Percentiles rank a stretch among this genome's conserved stretches.
Evolutionary conservation across 2,329 filamentous ascomycete species (phyloP).

Genomic region (Fusarium fujikuroi): DNA sequence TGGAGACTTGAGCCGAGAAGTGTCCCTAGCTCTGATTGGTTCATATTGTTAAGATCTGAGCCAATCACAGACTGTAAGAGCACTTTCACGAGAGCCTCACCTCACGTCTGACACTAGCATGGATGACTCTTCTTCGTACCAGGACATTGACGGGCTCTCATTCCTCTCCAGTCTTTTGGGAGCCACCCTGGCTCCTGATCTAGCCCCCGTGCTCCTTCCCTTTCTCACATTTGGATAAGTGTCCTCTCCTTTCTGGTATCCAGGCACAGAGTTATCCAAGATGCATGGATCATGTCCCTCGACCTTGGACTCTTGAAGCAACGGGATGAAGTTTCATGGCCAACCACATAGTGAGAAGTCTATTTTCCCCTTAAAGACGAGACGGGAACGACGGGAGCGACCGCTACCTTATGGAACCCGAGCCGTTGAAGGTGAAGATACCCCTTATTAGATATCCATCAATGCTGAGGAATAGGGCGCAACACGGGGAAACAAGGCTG

Average conservation of each 20-base stretch:
- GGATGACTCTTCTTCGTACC: constrained; percentile 40
- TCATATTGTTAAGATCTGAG: neutral
- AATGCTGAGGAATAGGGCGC: constrained; percentile 15
- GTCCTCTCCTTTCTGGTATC: constrained; percentile 39
- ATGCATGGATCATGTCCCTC: constrained; percentile 40
- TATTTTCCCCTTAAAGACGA: constrained; percentile 37
- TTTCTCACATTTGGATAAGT: constrained; percentile 28
- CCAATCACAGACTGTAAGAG: constrained; percentile 48
- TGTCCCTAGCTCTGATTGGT: constrained; percentile 18
- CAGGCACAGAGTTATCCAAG: constrained; percentile 7
- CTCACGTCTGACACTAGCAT: constrained; percentile 48
- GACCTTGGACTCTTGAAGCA: constrained; percentile 34
- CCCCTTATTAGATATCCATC: constrained; percentile 29
- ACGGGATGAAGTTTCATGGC: constrained; percentile 28
- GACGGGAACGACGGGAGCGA: constrained; percentile 43
- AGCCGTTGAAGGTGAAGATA: constrained; percentile 38
- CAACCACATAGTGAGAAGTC: constrained; percentile 47
- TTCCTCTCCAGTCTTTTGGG: constrained; percentile 37
- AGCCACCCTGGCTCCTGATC: constrained; percentile 28
- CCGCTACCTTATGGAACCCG: constrained; percentile 41
- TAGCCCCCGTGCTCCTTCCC: constrained; percentile 25
- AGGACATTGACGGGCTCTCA: constrained; percentile 39
- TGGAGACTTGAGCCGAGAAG: constrained; percentile 20
- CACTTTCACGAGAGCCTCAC: constrained; percentile 50
- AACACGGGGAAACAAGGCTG: constrained; percentile 15